Evolutionary conservation across 1,139 yeast genomes (phyloP).

Genomic region (Zygoascus meyerae): DNA sequence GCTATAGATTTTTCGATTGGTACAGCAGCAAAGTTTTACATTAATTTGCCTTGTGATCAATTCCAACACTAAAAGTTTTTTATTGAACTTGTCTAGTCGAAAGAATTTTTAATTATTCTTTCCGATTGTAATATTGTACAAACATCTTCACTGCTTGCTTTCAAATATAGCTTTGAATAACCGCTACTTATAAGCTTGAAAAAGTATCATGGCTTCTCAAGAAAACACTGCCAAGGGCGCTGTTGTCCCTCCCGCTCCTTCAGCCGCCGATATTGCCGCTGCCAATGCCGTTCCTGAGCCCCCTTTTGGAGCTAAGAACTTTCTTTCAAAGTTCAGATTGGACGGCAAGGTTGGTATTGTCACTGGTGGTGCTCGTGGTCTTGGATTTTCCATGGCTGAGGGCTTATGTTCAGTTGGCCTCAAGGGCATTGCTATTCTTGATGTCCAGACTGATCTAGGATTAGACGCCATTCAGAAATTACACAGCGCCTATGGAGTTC

Average conservation of each 20-base stretch:
- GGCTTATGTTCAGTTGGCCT: constrained; percentile 67
- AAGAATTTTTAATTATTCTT: no score
- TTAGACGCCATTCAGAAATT: constrained; percentile 50
- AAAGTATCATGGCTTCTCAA: constrained; percentile 3
- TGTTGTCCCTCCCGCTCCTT: constrained; percentile 37
- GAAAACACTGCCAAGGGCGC: constrained; percentile 31
- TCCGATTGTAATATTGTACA: no score
- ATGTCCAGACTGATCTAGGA: constrained; percentile 41
- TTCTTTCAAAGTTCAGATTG: constrained; percentile 45
- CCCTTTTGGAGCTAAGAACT: constrained; percentile 35
- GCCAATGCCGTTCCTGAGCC: constrained; percentile 32
- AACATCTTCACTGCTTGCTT: no score
- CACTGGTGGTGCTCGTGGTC: constrained; percentile 69
- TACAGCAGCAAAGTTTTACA: constrained; percentile 1
- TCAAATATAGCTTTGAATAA: no score
- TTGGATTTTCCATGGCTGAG: constrained; percentile 58
- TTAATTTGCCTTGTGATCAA: neutral
- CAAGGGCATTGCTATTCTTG: constrained; percentile 51
- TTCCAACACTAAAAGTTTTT: neutral
- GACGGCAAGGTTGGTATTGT: constrained; percentile 63
- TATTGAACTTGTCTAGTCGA: no score
- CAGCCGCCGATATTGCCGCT: constrained; percentile 36
- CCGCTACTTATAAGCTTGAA: neutral
- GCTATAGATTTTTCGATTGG: neutral
- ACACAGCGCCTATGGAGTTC: constrained; percentile 52